Evolutionary conservation across 257 asterid species (phyloP).

Genomic region (Solanum ossicruentum): DNA sequence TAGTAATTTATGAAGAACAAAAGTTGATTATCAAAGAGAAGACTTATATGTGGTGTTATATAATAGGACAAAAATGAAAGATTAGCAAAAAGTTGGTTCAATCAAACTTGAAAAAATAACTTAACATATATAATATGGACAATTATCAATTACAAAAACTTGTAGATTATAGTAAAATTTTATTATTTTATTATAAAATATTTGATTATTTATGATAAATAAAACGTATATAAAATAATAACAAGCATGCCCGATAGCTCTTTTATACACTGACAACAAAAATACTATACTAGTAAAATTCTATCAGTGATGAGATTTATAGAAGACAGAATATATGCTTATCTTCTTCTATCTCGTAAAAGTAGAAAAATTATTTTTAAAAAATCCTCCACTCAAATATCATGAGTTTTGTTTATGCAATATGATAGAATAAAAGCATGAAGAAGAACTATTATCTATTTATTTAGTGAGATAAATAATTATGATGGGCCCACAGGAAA

Average conservation of each 20-base stretch:
- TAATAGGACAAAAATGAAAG: not conserved
- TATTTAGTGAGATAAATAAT: not conserved
- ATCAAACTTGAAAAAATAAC: not conserved
- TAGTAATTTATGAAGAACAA: not conserved
- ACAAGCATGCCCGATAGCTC: not conserved
- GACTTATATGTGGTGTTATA: not conserved
- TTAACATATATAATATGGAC: not conserved
- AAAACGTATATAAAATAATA: not conserved
- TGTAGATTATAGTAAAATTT: not conserved
- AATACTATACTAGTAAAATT: too few species aligned
- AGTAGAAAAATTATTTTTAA: too few species aligned
- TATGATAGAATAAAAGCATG: not conserved
- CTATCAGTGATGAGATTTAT: too few species aligned
- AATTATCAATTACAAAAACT: not conserved
- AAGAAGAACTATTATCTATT: not conserved
- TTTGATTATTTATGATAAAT: not conserved
- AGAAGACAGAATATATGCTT: too few species aligned
- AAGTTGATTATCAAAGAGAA: not conserved
- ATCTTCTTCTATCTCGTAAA: too few species aligned
- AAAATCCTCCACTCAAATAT: too few species aligned
- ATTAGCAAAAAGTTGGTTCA: not conserved
- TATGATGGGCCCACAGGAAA: too few species aligned
- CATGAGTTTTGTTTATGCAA: not conserved
- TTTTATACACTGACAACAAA: too few species aligned
- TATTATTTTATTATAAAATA: accelerated